Evolutionary conservation across 805 yeast species (phyloP).

Genomic region (Candida orba): DNA sequence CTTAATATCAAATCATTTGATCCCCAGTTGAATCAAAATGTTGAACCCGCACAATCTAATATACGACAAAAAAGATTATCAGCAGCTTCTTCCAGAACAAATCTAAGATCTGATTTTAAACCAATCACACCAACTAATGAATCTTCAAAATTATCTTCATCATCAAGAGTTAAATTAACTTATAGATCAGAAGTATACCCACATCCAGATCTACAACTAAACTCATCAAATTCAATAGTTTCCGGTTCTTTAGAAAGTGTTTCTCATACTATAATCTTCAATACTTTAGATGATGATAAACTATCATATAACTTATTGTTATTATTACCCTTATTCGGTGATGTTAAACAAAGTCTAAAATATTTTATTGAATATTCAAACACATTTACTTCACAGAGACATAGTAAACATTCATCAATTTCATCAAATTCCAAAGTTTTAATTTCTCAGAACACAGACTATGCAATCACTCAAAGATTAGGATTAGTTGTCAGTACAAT

Average conservation of each 20-base stretch:
- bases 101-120: constrained; percentile 10
- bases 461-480: constrained; percentile 42
- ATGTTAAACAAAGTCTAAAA: constrained; percentile 35
- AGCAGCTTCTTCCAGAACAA: constrained; percentile 16
- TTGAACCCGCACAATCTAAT: constrained; percentile 1
- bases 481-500: constrained; percentile 48
- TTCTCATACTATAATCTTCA: constrained; percentile 65
- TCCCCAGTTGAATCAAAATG: constrained; percentile 12
- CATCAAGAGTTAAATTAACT: constrained; percentile 16
- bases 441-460: constrained; percentile 29
- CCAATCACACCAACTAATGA: constrained; percentile 7
- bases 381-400: constrained; percentile 25
- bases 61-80: constrained; percentile 24
- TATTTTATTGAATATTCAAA: constrained; percentile 37
- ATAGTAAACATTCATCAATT: constrained; percentile 12
- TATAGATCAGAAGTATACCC: constrained; percentile 42
- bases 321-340: constrained; percentile 49
- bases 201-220: constrained; percentile 55
- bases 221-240: constrained; percentile 37
- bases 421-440: constrained; percentile 10
- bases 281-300: constrained; percentile 33
- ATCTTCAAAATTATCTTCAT: neutral
- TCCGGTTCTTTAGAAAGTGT: constrained; percentile 65
- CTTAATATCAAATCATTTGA: constrained; percentile 38
- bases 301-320: constrained; percentile 37